A percentile compares a stretch with the other conserved stretches of the same genome.
These are phyloP conservation scores for Tetracladium setigerum DNA, from an alignment of 495 filamentous ascomycete genomes.

Conservation along the genomic window DNA sequence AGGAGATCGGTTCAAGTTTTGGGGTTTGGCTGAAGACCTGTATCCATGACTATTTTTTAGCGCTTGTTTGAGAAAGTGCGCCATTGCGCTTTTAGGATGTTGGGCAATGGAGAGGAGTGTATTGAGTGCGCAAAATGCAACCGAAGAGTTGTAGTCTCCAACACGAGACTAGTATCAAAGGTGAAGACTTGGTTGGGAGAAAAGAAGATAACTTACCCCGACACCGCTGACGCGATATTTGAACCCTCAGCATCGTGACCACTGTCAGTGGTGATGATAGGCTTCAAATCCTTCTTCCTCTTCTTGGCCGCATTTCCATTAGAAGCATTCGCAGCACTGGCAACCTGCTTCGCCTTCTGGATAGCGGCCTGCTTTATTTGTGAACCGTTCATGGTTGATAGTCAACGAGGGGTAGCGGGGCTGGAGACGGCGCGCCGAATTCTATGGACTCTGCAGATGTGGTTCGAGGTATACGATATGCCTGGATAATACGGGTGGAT, in stretches of 20 bases:
- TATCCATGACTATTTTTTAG: slow-evolving; percentile 18
- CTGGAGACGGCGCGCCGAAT: background rate
- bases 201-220: slow-evolving; percentile 19
- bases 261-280: slow-evolving; percentile 78
- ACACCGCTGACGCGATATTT: slow-evolving; percentile 12
- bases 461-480: background rate
- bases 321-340: slow-evolving; percentile 31
- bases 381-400: slow-evolving; percentile 60
- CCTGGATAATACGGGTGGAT: background rate
- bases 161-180: slow-evolving; percentile 5
- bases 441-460: background rate
- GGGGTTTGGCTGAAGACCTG: slow-evolving; percentile 24
- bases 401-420: background rate
- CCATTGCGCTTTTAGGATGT: slow-evolving; percentile 11
- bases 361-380: slow-evolving; percentile 66
- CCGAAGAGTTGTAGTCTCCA: background rate
- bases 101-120: slow-evolving; percentile 2
- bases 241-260: slow-evolving; percentile 19
- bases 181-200: background rate
- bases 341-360: slow-evolving; percentile 74
- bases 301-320: slow-evolving; percentile 53
- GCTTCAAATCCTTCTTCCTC: slow-evolving; percentile 75
- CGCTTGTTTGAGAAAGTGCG: slow-evolving; percentile 19
- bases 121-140: slow-evolving; percentile 5
- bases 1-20: slow-evolving; percentile 59